Evolutionary conservation across 495 filamentous ascomycete genomes (phyloP), one percentile per base, ranked within the genome.

Genomic region (Penicillium taxi): DNA sequence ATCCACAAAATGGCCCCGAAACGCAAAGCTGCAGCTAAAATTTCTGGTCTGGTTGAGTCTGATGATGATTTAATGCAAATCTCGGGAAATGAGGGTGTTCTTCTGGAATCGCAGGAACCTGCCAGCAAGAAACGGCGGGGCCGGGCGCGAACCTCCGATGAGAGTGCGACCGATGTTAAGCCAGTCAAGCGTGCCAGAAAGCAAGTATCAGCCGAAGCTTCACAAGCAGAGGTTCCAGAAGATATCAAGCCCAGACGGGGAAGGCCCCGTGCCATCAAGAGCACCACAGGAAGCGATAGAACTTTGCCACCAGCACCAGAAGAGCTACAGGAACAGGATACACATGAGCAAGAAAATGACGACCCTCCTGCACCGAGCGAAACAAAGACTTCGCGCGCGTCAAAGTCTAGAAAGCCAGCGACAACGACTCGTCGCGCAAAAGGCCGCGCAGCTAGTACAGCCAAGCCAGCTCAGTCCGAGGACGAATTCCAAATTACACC

Each of bases 21-120:
- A 45, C 55, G 60, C 35, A 75, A 69, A 41, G 59, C 59, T n/a
- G 41, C 67, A 16, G 58, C 70, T 19, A 75, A 70, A 22, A 48
- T 84, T 16, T 73, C 80, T 41, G 73, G 67, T n/a, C 61, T 82
- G 30, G 65, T 80, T 23, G 81, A 78, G 41, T 82, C 78, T 25
- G 80, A 83, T 35, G 75, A 77, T 44, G 78, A 82, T 58, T 64
- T 68, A 20, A 61, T 61, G 36, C 54, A 58, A 33, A 6, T 45
- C 6, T 39, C 41, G 20, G 33, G 28, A 17, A 47, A 40, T 38
- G 59, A 53, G 30, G 36, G 42, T 41, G 44, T 35, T 12, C 48
- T 41, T 28, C 52, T 61, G 18, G 53, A 59, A 35, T 27, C 43
- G 15, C 48, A 44, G 22, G 60, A 66, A 35, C 67, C 58, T 24